Percentiles rank a stretch among this genome's conserved stretches.
Evolutionary conservation across 257 asterid genomes (phyloP).

Genomic region (Cinchona pubescens): DNA sequence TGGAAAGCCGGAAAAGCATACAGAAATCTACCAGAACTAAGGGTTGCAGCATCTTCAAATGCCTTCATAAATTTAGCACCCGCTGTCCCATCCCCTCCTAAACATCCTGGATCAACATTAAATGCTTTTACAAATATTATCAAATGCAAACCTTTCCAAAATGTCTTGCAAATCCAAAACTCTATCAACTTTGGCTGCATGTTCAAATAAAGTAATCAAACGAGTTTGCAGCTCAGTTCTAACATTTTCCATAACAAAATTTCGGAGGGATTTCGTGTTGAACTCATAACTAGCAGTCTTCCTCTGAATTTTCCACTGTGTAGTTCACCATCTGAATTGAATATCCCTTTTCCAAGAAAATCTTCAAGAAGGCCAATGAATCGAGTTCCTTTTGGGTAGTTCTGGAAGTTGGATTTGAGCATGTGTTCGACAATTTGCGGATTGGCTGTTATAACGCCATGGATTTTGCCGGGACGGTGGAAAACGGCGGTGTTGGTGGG

Average conservation of each 20-base stretch:
- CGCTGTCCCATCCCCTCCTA: constrained; percentile 58
- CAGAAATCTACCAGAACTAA: constrained; percentile 75
- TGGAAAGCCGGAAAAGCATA: constrained; percentile 46
- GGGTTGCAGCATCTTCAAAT: constrained; percentile 70
- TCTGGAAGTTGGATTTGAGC: constrained; percentile 65
- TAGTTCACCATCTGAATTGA: constrained; percentile 63
- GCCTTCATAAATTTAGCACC: constrained; percentile 74
- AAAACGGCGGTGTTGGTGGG: constrained; percentile 61
- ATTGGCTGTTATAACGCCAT: constrained; percentile 72
- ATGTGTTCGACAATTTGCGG: constrained; percentile 65
- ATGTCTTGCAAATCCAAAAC: constrained; percentile 65
- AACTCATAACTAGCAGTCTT: constrained; percentile 89
- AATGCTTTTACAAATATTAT: constrained; percentile 74
- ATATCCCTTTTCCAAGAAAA: constrained; percentile 73
- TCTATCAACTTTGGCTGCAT: constrained; percentile 24
- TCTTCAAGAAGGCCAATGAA: constrained; percentile 56
- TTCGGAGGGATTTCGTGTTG: constrained; percentile 75
- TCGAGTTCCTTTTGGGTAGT: constrained; percentile 73
- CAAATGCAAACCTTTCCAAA: constrained; percentile 80
- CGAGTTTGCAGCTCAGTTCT: constrained; percentile 45
- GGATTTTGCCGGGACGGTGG: constrained; percentile 68
- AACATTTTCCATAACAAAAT: constrained; percentile 64
- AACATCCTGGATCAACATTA: constrained; percentile 69
- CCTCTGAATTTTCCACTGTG: constrained; percentile 74
- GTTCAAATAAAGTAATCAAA: constrained; percentile 49